Evolutionary conservation across 2,329 filamentous ascomycete species (phyloP).

Genomic region (Paecilomyces niveus): DNA sequence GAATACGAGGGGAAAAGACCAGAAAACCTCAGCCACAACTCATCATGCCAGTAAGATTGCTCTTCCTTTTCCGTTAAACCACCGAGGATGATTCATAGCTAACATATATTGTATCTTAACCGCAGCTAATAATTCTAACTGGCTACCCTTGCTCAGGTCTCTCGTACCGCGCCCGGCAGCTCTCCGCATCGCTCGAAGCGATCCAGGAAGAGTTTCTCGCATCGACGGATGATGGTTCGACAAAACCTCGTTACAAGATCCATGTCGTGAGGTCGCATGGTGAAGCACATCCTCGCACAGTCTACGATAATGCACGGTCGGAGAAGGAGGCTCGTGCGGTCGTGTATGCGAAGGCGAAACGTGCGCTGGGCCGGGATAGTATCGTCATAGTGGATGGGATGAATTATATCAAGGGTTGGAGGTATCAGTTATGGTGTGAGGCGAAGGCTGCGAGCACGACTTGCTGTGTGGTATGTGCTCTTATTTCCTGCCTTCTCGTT

Average conservation of each 20-base stretch:
- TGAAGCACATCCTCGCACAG: slow-evolving; percentile 38
- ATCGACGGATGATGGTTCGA: slow-evolving; percentile 19
- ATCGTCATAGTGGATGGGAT: slow-evolving; percentile 58
- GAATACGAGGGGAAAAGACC: not conserved
- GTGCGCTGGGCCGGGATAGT: slow-evolving; percentile 48
- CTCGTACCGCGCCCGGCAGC: slow-evolving; percentile 52
- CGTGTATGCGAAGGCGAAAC: slow-evolving; percentile 55
- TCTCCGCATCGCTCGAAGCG: slow-evolving; percentile 45
- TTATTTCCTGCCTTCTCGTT: not conserved
- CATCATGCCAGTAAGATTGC: slow-evolving; percentile 21
- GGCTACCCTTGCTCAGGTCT: slow-evolving; percentile 60
- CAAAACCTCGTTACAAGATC: slow-evolving; percentile 37
- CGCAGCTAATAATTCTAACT: slow-evolving; percentile 54
- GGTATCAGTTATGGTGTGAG: slow-evolving; percentile 62
- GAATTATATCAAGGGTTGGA: slow-evolving; percentile 63
- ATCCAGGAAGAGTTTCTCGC: slow-evolving; percentile 40
- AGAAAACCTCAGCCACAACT: not conserved
- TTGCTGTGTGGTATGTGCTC: slow-evolving; percentile 50
- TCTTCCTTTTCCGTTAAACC: not conserved
- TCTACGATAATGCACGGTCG: slow-evolving; percentile 50
- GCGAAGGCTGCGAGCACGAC: slow-evolving; percentile 56
- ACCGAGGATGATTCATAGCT: not conserved
- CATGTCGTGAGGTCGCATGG: slow-evolving; percentile 34
- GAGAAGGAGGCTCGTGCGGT: slow-evolving; percentile 60
- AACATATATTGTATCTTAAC: not conserved